phyloP scores from a whole-genome alignment of 495 filamentous ascomycete species.

The Penicillium silybi region DNA sequence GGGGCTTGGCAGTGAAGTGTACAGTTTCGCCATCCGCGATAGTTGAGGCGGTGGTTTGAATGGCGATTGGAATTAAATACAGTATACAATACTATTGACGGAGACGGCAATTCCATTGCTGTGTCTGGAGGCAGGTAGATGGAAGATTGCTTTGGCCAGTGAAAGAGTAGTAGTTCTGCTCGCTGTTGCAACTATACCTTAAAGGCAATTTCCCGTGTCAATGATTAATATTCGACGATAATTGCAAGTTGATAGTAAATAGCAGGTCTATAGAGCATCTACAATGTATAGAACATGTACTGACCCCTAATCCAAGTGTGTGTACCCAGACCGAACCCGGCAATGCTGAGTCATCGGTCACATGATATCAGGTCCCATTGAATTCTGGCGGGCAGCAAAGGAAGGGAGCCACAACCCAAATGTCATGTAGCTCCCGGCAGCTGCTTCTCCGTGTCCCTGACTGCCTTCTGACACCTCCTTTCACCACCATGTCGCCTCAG shows the following conservation, averaged over 20 bases:
- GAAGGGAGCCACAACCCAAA: conserved; percentile 36
- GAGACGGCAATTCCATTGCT: not conserved
- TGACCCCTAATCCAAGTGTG: not conserved
- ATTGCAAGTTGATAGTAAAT: no score
- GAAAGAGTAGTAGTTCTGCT: no score
- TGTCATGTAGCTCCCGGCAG: conserved; percentile 19
- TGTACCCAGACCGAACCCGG: not conserved
- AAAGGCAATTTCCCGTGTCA: no score
- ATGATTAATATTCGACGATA: no score
- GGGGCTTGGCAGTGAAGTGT: not conserved
- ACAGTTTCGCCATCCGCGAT: not conserved
- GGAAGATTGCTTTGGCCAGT: no score
- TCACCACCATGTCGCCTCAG: conserved; percentile 10
- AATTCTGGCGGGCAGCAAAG: conserved; percentile 30
- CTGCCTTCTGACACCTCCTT: conserved; percentile 28
- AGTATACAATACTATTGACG: not conserved
- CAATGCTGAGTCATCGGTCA: conserved; percentile 33
- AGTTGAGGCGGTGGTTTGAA: not conserved
- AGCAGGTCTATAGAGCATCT: no score
- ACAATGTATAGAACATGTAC: no score
- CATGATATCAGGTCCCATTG: conserved; percentile 36
- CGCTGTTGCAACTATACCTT: no score
- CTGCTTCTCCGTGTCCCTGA: conserved; percentile 19
- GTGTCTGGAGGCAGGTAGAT: no score
- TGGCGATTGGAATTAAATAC: not conserved